phyloP scores from a whole-genome alignment of 495 filamentous ascomycete species.

The Annulohypoxylon nitens region DNA sequence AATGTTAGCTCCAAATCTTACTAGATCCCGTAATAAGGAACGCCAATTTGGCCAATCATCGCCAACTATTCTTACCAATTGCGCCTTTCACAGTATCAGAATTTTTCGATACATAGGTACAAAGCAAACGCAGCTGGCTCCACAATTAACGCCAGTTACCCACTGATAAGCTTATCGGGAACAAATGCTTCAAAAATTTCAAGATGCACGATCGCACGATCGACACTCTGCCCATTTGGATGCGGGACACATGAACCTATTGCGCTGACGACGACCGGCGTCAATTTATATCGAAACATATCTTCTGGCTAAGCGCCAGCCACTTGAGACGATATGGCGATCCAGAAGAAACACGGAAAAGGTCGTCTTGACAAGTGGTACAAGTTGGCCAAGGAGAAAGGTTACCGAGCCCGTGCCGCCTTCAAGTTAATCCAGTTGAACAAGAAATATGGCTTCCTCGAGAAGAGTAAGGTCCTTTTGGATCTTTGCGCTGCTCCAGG shows the following conservation, averaged over 20 bases:
- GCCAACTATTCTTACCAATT: neutral
- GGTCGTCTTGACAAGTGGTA: conserved; percentile 98
- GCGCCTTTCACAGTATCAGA: conserved; percentile 17
- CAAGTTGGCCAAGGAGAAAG: conserved; percentile 94
- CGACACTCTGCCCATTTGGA: conserved; percentile 19
- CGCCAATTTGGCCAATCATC: conserved; percentile 26
- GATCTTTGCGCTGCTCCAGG: conserved; percentile 98
- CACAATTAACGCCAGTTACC: neutral
- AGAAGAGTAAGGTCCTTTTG: conserved; percentile 93
- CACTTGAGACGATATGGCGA: conserved; percentile 74
- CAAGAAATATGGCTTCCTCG: conserved; percentile 97
- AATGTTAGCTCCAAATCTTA: conserved; percentile 9
- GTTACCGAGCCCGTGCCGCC: conserved; percentile 93
- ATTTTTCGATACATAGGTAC: neutral
- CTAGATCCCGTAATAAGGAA: conserved; percentile 31
- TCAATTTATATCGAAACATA: conserved; percentile 2
- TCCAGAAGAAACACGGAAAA: conserved; percentile 99
- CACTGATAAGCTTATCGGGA: conserved; percentile 40
- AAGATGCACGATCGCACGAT: conserved; percentile 14
- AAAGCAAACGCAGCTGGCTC: neutral
- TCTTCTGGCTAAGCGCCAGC: conserved; percentile 3
- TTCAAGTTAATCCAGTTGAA: conserved; percentile 99
- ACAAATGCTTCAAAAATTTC: conserved; percentile 41
- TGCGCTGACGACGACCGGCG: conserved; percentile 23
- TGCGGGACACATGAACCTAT: conserved; percentile 33